These are phyloP conservation scores for Populus trichocarpa DNA, from an alignment of 441 rosid genomes.

Conservation along the genomic window DNA sequence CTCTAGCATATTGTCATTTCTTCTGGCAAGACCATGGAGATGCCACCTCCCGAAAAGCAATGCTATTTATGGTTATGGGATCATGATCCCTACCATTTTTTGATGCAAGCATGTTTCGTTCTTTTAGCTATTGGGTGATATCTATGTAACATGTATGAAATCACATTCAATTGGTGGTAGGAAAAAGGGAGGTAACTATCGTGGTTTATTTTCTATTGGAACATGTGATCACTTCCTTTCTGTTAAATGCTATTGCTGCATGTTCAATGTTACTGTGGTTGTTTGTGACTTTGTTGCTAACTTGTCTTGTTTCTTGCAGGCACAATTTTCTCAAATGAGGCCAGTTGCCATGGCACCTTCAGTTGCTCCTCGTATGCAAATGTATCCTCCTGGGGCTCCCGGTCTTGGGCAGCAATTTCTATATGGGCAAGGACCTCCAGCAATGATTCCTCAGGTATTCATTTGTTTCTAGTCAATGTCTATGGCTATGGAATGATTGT, in stretches of 20 bases:
- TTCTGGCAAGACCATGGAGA: background rate
- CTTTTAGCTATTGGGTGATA: background rate
- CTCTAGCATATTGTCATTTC: background rate
- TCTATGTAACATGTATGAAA: background rate
- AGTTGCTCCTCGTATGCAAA: slow-evolving; percentile 67
- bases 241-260: background rate
- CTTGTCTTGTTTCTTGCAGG: slow-evolving; percentile 33
- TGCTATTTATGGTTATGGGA: background rate
- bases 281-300: background rate
- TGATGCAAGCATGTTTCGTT: background rate
- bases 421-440: slow-evolving; percentile 77
- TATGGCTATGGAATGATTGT: background rate
- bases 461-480: background rate
- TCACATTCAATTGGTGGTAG: background rate
- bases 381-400: slow-evolving; percentile 68
- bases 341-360: slow-evolving; percentile 58
- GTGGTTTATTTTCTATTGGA: background rate
- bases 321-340: slow-evolving; percentile 79
- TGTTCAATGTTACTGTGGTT: background rate
- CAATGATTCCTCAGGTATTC: slow-evolving; percentile 60
- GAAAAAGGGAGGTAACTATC: background rate
- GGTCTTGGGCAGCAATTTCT: slow-evolving; percentile 68
- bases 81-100: background rate
- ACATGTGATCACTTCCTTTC: background rate
- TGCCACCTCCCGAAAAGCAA: background rate